Conservation (phyloP, 768 basidiomycete genomes). For the Boletus sp. region DNA sequence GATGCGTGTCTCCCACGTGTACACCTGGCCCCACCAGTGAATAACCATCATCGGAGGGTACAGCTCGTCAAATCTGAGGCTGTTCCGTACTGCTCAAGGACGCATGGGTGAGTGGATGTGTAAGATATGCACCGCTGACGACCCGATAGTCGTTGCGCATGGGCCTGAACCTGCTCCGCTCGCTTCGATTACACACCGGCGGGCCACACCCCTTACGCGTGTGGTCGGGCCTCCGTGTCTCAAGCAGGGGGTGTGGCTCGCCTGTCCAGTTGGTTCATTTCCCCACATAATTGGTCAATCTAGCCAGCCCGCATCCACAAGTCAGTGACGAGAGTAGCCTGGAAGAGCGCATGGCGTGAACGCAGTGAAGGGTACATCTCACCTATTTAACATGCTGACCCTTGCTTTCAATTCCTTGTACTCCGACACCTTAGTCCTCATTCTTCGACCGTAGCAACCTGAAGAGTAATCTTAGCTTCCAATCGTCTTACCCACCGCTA, state of each 20-base stretch:
- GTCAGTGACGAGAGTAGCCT: conserved; percentile 27
- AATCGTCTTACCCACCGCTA: conserved; percentile 39
- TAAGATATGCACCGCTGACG: conserved; percentile 12
- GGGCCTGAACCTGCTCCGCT: conserved; percentile 2
- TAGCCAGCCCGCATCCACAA: conserved; percentile 33
- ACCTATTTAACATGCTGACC: conserved; percentile 25
- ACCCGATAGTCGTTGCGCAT: conserved; percentile 6
- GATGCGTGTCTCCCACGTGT: conserved; percentile 30
- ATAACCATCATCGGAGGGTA: background rate
- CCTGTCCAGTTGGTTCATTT: conserved; percentile 22
- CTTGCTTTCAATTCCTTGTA: conserved; percentile 40
- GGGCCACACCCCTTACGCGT: conserved; percentile 28
- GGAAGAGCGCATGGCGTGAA: conserved; percentile 41
- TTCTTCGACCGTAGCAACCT: conserved; percentile 32
- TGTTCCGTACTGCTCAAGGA: conserved; percentile 11
- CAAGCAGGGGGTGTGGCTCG: conserved; percentile 25
- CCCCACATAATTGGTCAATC: conserved; percentile 24
- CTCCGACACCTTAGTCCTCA: conserved; percentile 35
- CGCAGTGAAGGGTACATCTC: conserved; percentile 42
- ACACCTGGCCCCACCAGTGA: background rate
- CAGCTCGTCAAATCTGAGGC: conserved; percentile 6
- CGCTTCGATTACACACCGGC: conserved; percentile 17
- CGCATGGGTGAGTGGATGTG: conserved; percentile 16
- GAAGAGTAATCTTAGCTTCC: conserved; percentile 27
- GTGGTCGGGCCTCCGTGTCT: conserved; percentile 25